Evolutionary conservation across 2,329 filamentous ascomycete genomes (phyloP).

Genomic region (Microsporum canis): DNA sequence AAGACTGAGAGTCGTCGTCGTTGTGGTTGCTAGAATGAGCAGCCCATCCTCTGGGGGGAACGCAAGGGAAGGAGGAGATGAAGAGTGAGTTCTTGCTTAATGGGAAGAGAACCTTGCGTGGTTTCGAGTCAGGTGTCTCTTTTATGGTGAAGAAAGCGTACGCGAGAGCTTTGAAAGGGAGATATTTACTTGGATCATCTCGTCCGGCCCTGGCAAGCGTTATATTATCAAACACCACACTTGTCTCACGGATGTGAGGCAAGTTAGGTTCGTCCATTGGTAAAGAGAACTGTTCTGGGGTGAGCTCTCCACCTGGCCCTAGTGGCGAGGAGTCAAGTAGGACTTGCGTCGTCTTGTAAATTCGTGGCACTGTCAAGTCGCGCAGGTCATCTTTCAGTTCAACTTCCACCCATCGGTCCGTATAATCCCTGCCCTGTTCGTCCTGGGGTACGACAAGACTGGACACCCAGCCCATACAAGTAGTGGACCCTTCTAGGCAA

Average conservation of each 20-base stretch:
- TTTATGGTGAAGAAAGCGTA: conserved; percentile 19
- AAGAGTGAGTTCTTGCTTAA: conserved; percentile 44
- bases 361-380: conserved; percentile 29
- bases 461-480: conserved; percentile 47
- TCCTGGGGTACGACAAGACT: conserved; percentile 32
- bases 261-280: conserved; percentile 25
- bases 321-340: conserved; percentile 32
- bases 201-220: conserved; percentile 14
- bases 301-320: conserved; percentile 28
- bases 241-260: conserved; percentile 10
- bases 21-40: conserved; percentile 6
- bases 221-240: conserved; percentile 10
- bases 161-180: conserved; percentile 20
- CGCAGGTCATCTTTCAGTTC: conserved; percentile 24
- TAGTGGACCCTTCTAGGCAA: conserved; percentile 33
- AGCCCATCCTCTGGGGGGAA: conserved; percentile 30
- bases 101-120: conserved; percentile 25
- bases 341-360: conserved; percentile 33
- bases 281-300: conserved; percentile 28
- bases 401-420: conserved; percentile 42
- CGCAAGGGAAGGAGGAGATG: conserved; percentile 44
- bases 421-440: conserved; percentile 18
- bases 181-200: conserved; percentile 11
- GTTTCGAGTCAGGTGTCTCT: conserved; percentile 7
- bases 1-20: not conserved